Conservation (phyloP, 2,329 filamentous ascomycete genomes). For the Bisporella sp. region DNA sequence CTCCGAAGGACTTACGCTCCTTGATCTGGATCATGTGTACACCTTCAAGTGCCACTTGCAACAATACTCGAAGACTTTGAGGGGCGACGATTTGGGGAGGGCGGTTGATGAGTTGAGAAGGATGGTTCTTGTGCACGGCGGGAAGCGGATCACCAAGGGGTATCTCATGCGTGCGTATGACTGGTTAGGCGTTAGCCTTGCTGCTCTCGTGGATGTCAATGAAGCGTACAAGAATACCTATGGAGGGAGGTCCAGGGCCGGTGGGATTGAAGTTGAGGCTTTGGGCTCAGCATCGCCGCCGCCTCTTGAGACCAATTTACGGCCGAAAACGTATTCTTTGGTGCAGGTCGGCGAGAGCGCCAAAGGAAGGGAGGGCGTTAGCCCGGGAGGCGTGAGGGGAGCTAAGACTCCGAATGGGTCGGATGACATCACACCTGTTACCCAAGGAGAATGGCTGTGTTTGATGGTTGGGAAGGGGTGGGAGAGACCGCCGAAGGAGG, state of each 20-base stretch:
- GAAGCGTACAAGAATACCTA: constrained; percentile 50
- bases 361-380: constrained; percentile 11
- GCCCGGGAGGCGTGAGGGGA: constrained; percentile 27
- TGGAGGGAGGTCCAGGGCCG: constrained; percentile 38
- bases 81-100: constrained; percentile 39
- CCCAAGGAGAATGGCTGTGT: constrained; percentile 56
- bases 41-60: constrained; percentile 56
- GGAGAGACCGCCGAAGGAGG: constrained; percentile 10
- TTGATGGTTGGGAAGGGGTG: constrained; percentile 43
- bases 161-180: constrained; percentile 49
- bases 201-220: constrained; percentile 46
- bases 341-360: constrained; percentile 17
- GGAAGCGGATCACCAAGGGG: constrained; percentile 40
- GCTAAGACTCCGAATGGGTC: constrained; percentile 52
- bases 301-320: constrained; percentile 14
- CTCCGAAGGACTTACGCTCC: constrained; percentile 49
- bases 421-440: constrained; percentile 56
- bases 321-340: constrained; percentile 7
- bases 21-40: constrained; percentile 56
- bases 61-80: constrained; percentile 43
- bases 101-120: constrained; percentile 57
- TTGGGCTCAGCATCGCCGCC: constrained; percentile 25
- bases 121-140: constrained; percentile 47
- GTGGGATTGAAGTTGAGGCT: constrained; percentile 37
- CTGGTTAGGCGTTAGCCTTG: constrained; percentile 45